These are phyloP conservation scores for Ogataea wickerhamii DNA, from an alignment of 805 yeast species.

Conservation along the genomic window DNA sequence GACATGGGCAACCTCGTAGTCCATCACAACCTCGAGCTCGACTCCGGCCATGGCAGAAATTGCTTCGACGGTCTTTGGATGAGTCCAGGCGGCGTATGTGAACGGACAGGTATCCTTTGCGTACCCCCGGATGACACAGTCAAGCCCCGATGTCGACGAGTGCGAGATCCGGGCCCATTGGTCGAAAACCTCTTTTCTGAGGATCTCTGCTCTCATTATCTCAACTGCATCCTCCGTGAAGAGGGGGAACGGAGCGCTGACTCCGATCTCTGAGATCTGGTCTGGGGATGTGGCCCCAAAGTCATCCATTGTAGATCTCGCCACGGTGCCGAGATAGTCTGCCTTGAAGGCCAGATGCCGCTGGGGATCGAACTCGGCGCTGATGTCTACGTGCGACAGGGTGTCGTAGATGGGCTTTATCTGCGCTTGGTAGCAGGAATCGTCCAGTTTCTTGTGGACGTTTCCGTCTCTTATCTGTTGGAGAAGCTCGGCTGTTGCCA, in stretches of 20 bases:
- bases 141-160: constrained; percentile 47
- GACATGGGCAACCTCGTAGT: constrained; percentile 53
- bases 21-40: constrained; percentile 51
- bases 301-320: constrained; percentile 46
- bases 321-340: constrained; percentile 33
- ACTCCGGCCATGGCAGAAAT: constrained; percentile 58
- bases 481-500: constrained; percentile 34
- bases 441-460: constrained; percentile 34
- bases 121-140: constrained; percentile 49
- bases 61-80: constrained; percentile 52
- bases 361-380: constrained; percentile 36
- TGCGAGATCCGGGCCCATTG: constrained; percentile 42
- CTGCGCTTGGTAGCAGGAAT: constrained; percentile 31
- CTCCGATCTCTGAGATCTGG: constrained; percentile 55
- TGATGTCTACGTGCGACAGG: constrained; percentile 21
- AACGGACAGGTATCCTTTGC: constrained; percentile 47
- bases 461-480: constrained; percentile 36
- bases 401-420: constrained; percentile 29
- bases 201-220: constrained; percentile 54
- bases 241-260: constrained; percentile 56
- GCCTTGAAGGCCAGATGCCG: constrained; percentile 37
- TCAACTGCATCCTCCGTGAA: constrained; percentile 58
- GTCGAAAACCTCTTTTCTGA: constrained; percentile 43
- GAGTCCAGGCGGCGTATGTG: constrained; percentile 54
- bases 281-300: constrained; percentile 42